Percentiles rank a stretch among this genome's conserved stretches.
Conservation (phyloP, 768 basidiomycete genomes). For the Neoboletus brunneissimus region DNA sequence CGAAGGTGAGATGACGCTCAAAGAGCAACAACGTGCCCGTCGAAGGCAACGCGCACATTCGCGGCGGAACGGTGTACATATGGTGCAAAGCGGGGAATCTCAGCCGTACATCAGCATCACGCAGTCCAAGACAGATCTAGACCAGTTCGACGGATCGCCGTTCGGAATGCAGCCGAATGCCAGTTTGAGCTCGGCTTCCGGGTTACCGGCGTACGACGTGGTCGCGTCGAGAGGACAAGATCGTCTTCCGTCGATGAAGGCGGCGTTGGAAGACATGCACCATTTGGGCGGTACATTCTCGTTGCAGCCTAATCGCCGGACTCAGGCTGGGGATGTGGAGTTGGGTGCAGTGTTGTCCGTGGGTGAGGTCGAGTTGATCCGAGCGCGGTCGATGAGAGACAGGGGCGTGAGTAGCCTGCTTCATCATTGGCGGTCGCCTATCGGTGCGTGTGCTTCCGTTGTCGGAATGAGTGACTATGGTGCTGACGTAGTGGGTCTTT, state of each 20-base stretch:
- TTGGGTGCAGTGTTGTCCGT: constrained; percentile 22
- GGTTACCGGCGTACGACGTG: constrained; percentile 32
- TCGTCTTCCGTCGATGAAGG: constrained; percentile 12
- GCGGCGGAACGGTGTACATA: not conserved
- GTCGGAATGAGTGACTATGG: not conserved
- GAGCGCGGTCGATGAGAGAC: constrained; percentile 37
- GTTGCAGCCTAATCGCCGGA: constrained; percentile 29
- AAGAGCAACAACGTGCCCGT: constrained; percentile 37
- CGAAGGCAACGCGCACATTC: not conserved
- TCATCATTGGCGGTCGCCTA: constrained; percentile 66
- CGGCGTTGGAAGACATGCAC: constrained; percentile 33
- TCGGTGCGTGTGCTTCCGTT: constrained; percentile 43
- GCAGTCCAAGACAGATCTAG: constrained; percentile 1
- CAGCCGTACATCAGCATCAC: constrained; percentile 16
- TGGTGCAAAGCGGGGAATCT: not conserved
- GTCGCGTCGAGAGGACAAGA: constrained; percentile 15
- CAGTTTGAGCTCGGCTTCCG: not conserved
- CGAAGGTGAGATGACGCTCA: constrained; percentile 57
- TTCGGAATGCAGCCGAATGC: not conserved
- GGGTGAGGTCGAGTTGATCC: constrained; percentile 44
- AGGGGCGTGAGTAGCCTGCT: constrained; percentile 49
- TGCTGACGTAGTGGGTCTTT: not conserved
- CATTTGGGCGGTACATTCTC: constrained; percentile 5
- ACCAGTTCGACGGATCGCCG: not conserved
- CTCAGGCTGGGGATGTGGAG: constrained; percentile 20